phyloP scores from a whole-genome alignment of 306 rosid species.

The Sicyos edulis region DNA sequence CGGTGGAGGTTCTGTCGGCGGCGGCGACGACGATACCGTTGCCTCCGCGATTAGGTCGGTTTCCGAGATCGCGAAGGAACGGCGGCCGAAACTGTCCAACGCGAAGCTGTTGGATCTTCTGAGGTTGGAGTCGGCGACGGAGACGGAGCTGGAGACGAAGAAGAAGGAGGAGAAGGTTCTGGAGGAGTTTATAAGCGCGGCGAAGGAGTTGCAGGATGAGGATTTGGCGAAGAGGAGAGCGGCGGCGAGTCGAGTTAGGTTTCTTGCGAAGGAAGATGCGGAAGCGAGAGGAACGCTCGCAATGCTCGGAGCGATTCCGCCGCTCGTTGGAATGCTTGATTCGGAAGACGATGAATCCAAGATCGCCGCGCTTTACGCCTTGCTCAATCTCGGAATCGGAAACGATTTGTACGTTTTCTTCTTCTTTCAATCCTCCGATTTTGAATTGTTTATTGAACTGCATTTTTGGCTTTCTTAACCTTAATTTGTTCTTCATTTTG shows the following conservation, averaged over 20 bases:
- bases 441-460: background rate
- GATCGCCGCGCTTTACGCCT: conserved; percentile 83
- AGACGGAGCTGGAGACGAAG: conserved; percentile 44
- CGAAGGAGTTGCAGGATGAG: conserved; percentile 52
- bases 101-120: conserved; percentile 65
- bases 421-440: background rate
- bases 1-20: conserved; percentile 48
- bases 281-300: conserved; percentile 69
- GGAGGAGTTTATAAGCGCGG: conserved; percentile 57
- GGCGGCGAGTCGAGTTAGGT: conserved; percentile 63
- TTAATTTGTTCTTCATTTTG: conserved; percentile 11
- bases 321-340: conserved; percentile 82
- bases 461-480: background rate
- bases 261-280: conserved; percentile 59
- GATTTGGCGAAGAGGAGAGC: conserved; percentile 36
- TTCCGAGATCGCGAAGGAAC: conserved; percentile 21
- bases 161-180: conserved; percentile 47
- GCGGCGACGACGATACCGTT: background rate
- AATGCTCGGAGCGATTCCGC: conserved; percentile 90
- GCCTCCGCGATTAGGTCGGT: conserved; percentile 24
- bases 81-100: conserved; percentile 20
- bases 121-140: conserved; percentile 43
- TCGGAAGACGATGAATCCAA: conserved; percentile 49
- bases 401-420: conserved; percentile 66
- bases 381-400: conserved; percentile 94